A percentile compares a stretch with the other conserved stretches of the same genome.
phyloP scores from a whole-genome alignment of 169 alveolate species.

The Condylostoma magnum region DNA sequence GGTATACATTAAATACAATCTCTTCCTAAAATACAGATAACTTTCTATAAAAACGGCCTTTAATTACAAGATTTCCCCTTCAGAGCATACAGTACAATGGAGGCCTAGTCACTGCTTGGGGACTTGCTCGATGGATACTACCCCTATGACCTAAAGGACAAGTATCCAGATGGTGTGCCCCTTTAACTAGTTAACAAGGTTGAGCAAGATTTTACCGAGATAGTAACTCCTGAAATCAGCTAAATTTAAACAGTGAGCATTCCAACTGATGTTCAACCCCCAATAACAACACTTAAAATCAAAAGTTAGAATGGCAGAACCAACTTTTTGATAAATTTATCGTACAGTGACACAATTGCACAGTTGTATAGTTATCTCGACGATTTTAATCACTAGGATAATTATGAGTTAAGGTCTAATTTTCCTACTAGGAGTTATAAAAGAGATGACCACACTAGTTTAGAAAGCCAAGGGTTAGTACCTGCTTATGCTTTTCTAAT shows the following conservation, averaged over 20 bases:
- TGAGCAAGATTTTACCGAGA: constrained; percentile 44
- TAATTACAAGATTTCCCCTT: constrained; percentile 71
- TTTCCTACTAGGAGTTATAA: constrained; percentile 54
- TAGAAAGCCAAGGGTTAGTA: constrained; percentile 42
- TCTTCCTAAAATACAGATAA: constrained; percentile 54
- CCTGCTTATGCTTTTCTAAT: constrained; percentile 44
- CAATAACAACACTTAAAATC: constrained; percentile 48
- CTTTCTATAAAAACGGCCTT: constrained; percentile 76
- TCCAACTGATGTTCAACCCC: constrained; percentile 60
- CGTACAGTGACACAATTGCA: constrained; percentile 23
- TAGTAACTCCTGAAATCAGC: constrained; percentile 28
- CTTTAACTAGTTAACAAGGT: constrained; percentile 66
- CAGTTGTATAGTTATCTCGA: constrained; percentile 34
- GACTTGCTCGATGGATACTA: constrained; percentile 81
- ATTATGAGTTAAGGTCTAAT: constrained; percentile 32
- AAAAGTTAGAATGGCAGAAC: constrained; percentile 60
- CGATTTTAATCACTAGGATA: background rate
- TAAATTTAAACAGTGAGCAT: constrained; percentile 54
- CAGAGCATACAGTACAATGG: constrained; percentile 63
- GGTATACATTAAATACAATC: constrained; percentile 62
- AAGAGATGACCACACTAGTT: constrained; percentile 12
- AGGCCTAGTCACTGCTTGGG: constrained; percentile 57
- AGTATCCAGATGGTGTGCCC: constrained; percentile 80
- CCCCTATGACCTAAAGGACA: constrained; percentile 72
- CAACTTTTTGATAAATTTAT: constrained; percentile 34